These are phyloP conservation scores for Kentomonas sorsogonicus DNA, from an alignment of 208 protist species.

Conservation along the genomic window DNA sequence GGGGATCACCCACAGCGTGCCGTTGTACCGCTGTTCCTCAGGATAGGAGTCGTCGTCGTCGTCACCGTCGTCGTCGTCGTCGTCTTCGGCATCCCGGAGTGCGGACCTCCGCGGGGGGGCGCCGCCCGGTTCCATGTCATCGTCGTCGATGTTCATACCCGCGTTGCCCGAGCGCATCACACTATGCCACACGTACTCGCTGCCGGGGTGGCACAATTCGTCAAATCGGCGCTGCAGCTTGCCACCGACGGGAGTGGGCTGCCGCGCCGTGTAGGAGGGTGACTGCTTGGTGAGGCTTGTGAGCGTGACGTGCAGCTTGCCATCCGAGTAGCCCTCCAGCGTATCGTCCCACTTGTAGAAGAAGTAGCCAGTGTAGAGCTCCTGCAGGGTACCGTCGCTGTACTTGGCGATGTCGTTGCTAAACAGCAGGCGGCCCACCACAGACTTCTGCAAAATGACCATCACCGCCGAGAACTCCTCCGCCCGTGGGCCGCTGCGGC, in stretches of 20 bases:
- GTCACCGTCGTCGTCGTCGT: background rate
- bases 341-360: constrained; percentile 25
- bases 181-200: constrained; percentile 47
- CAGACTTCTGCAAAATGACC: constrained; percentile 34
- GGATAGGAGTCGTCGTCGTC: background rate
- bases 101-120: no score
- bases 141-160: background rate
- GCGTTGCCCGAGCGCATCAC: constrained; percentile 23
- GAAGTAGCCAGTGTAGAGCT: constrained; percentile 28
- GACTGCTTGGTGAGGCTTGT: constrained; percentile 28
- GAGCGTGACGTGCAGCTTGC: no score
- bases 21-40: background rate
- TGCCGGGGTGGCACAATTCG: constrained; percentile 18
- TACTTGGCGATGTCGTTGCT: constrained; percentile 30
- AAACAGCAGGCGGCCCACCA: constrained; percentile 34
- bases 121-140: background rate
- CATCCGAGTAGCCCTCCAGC: constrained; percentile 17
- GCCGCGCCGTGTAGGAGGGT: constrained; percentile 22
- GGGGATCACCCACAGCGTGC: constrained; percentile 21
- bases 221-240: constrained; percentile 20
- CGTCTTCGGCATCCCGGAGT: background rate
- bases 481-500: background rate
- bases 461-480: constrained; percentile 16
- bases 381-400: constrained; percentile 37
- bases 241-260: constrained; percentile 12